These are phyloP conservation scores for Beauveria rudraprayagi DNA, from an alignment of 2,329 filamentous ascomycete species.

Conservation along the genomic window DNA sequence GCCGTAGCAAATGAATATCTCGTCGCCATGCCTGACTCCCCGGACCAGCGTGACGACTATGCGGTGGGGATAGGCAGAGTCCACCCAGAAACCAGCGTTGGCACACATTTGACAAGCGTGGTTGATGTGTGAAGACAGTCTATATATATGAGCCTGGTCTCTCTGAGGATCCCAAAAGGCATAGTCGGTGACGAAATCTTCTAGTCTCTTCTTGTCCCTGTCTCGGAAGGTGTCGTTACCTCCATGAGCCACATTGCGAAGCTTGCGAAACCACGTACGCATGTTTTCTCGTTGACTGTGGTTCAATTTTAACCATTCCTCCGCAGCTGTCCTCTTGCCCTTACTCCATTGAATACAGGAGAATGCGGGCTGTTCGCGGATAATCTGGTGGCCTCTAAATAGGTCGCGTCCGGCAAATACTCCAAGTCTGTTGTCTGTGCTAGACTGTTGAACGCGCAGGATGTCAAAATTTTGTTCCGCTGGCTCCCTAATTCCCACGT, in stretches of 20 bases:
- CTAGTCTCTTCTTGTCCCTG: slow-evolving; percentile 11
- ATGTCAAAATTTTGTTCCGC: slow-evolving; percentile 11
- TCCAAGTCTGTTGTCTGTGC: slow-evolving; percentile 12
- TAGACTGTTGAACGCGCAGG: slow-evolving; percentile 11
- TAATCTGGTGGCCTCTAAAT: slow-evolving; percentile 11
- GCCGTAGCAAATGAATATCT: slow-evolving; percentile 31
- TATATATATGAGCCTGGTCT: slow-evolving; percentile 15
- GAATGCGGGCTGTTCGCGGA: slow-evolving; percentile 16
- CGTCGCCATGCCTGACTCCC: slow-evolving; percentile 20
- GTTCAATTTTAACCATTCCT: slow-evolving; percentile 15
- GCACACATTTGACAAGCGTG: slow-evolving; percentile 25
- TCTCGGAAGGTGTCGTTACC: neutral
- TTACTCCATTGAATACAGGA: slow-evolving; percentile 12
- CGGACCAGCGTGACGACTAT: slow-evolving; percentile 16
- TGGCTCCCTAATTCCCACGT: neutral
- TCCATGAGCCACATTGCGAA: slow-evolving; percentile 12
- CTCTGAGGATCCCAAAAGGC: slow-evolving; percentile 15
- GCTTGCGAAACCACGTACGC: slow-evolving; percentile 5
- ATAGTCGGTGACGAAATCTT: slow-evolving; percentile 20
- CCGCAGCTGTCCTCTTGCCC: neutral
- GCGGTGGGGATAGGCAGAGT: slow-evolving; percentile 2
- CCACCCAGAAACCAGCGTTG: slow-evolving; percentile 17
- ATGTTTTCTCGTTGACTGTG: neutral
- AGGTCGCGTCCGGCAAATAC: slow-evolving; percentile 16
- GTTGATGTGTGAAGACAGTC: slow-evolving; percentile 22